Percentiles rank a stretch among this genome's conserved stretches.
phyloP scores from a whole-genome alignment of 2,329 filamentous ascomycete species.

The Teratosphaeria nubilosa region DNA sequence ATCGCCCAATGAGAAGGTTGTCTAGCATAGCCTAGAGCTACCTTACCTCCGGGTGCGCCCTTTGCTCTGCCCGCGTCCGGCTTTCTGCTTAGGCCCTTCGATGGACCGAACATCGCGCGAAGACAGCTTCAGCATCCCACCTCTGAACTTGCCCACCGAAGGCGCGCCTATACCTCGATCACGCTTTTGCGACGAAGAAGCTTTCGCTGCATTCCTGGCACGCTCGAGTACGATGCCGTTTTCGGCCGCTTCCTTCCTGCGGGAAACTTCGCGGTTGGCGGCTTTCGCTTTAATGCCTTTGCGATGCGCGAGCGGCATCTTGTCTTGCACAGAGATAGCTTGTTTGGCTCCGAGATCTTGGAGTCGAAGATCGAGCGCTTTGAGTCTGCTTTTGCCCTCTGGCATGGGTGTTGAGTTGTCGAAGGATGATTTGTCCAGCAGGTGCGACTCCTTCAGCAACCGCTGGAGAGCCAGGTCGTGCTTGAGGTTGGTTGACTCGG shows the following conservation, averaged over 20 bases:
- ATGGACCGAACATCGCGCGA: conserved; percentile 66
- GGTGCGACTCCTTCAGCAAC: conserved; percentile 81
- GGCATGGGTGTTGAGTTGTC: conserved; percentile 33
- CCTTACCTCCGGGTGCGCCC: neutral
- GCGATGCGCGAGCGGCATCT: conserved; percentile 80
- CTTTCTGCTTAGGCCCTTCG: conserved; percentile 36
- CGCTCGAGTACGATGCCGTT: conserved; percentile 82
- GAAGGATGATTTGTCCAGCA: conserved; percentile 54
- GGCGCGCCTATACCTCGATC: conserved; percentile 62
- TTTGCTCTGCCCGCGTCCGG: neutral
- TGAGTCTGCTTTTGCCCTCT: conserved; percentile 63
- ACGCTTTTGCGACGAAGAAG: conserved; percentile 27
- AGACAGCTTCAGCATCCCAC: conserved; percentile 69
- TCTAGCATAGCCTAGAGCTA: neutral
- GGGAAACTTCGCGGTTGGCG: conserved; percentile 53
- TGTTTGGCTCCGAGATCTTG: conserved; percentile 69
- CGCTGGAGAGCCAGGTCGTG: conserved; percentile 89
- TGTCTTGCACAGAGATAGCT: conserved; percentile 66
- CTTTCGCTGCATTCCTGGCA: conserved; percentile 33
- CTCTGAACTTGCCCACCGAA: conserved; percentile 67
- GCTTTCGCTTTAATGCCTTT: conserved; percentile 72
- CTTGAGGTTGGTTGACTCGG: conserved; percentile 60
- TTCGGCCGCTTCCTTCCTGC: conserved; percentile 72
- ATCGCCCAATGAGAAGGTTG: neutral
- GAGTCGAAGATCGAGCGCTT: conserved; percentile 74